Evolutionary conservation across 352 stramenopile species (phyloP).

Genomic region (Phytophthora aleatoria): DNA sequence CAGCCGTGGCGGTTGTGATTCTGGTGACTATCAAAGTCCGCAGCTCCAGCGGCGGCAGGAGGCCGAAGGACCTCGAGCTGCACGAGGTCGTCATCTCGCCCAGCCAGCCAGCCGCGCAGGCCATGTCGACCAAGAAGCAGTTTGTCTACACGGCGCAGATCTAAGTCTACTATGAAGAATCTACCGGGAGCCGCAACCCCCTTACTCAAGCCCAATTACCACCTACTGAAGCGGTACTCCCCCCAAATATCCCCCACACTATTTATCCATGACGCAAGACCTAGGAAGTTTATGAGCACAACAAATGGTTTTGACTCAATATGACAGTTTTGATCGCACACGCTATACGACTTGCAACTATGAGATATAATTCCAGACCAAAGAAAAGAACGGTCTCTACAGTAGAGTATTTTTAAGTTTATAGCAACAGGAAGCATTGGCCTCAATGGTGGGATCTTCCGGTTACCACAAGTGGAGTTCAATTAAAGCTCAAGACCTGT

Average conservation of each 20-base stretch:
- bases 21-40: slow-evolving; percentile 30
- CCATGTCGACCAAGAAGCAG: slow-evolving; percentile 39
- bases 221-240: slow-evolving; percentile 22
- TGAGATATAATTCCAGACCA: too few relatives aligned
- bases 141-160: slow-evolving; percentile 66
- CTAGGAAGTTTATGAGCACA: slow-evolving; percentile 1
- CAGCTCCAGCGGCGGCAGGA: slow-evolving; percentile 2
- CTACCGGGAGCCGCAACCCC: slow-evolving; percentile 28
- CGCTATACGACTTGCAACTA: too few relatives aligned
- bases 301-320: slow-evolving; percentile 3
- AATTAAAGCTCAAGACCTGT: too few relatives aligned
- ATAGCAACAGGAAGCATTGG: too few relatives aligned
- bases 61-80: slow-evolving; percentile 31
- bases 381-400: too few relatives aligned
- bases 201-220: slow-evolving; percentile 20
- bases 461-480: too few relatives aligned
- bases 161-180: slow-evolving; percentile 23
- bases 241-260: not conserved
- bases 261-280: slow-evolving; percentile 28
- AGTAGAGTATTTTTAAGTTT: too few relatives aligned
- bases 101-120: slow-evolving; percentile 32
- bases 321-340: slow-evolving; percentile 19
- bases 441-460: too few relatives aligned
- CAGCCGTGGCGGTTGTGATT: slow-evolving; percentile 27
- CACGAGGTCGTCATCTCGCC: slow-evolving; percentile 53